phyloP scores from a whole-genome alignment of 345 rosid genomes.

The Citrus trifoliata region DNA sequence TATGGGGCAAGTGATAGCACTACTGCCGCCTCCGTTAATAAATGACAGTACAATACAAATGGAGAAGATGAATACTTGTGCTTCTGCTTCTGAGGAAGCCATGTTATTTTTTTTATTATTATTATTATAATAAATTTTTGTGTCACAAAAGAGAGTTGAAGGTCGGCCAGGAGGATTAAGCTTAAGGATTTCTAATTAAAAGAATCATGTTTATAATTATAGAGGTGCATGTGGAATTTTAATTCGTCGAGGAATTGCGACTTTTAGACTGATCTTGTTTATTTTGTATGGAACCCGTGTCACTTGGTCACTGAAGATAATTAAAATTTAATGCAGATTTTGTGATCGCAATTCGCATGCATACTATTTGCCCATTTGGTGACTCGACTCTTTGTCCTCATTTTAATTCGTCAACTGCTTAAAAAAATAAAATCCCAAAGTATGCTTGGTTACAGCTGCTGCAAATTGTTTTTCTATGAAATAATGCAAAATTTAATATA shows the following conservation, averaged over 20 bases:
- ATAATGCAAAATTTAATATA: not conserved
- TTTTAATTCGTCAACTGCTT: not conserved
- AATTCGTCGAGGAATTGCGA: too few species aligned
- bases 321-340: not conserved
- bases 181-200: not conserved
- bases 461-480: not conserved
- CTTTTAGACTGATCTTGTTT: not conserved
- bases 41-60: not conserved
- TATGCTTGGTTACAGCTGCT: not conserved
- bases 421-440: not conserved
- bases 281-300: not conserved
- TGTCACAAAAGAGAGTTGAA: not conserved
- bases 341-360: too few species aligned
- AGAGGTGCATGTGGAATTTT: too few species aligned
- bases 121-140: not conserved
- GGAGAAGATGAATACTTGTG: not conserved
- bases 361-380: not conserved
- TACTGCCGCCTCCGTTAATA: not conserved
- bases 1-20: slow-evolving; percentile 7
- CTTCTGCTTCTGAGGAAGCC: not conserved
- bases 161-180: not conserved
- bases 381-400: not conserved
- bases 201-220: too few species aligned
- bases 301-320: not conserved
- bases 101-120: not conserved